phyloP scores from a whole-genome alignment of 495 filamentous ascomycete genomes.

The Penicillium antarcticum region DNA sequence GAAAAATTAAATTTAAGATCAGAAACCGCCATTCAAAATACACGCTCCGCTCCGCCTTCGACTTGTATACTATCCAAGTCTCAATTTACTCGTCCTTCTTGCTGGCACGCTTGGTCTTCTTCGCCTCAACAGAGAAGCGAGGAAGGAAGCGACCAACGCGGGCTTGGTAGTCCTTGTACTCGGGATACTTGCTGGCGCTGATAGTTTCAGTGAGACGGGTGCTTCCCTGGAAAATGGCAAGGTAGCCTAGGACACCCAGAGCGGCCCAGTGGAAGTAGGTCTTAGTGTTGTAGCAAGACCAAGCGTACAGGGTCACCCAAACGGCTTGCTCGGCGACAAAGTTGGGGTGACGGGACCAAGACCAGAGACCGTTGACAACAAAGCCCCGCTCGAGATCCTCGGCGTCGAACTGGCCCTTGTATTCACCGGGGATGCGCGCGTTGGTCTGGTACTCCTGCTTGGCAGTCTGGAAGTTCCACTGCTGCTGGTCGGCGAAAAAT shows the following conservation, averaged over 20 bases:
- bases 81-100: slow-evolving; percentile 23
- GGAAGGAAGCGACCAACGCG: slow-evolving; percentile 82
- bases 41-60: neutral
- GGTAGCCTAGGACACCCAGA: slow-evolving; percentile 63
- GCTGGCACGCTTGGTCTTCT: slow-evolving; percentile 23
- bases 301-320: slow-evolving; percentile 84
- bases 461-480: slow-evolving; percentile 86
- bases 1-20: neutral
- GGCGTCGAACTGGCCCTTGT: slow-evolving; percentile 45
- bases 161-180: slow-evolving; percentile 82
- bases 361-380: slow-evolving; percentile 79
- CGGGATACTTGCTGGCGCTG: slow-evolving; percentile 76
- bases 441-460: slow-evolving; percentile 71
- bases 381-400: slow-evolving; percentile 92
- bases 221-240: slow-evolving; percentile 83
- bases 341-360: slow-evolving; percentile 86
- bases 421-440: slow-evolving; percentile 59
- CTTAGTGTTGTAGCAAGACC: slow-evolving; percentile 72
- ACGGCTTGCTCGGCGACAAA: slow-evolving; percentile 89
- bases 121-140: slow-evolving; percentile 45
- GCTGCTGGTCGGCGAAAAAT: slow-evolving; percentile 84
- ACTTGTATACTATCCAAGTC: slow-evolving; percentile 6
- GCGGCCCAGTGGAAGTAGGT: slow-evolving; percentile 75
- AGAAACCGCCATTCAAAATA: neutral
- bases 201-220: slow-evolving; percentile 84